Evolutionary conservation across 208 protist species (phyloP).

Genomic region (Acanthamoeba polyphaga): DNA sequence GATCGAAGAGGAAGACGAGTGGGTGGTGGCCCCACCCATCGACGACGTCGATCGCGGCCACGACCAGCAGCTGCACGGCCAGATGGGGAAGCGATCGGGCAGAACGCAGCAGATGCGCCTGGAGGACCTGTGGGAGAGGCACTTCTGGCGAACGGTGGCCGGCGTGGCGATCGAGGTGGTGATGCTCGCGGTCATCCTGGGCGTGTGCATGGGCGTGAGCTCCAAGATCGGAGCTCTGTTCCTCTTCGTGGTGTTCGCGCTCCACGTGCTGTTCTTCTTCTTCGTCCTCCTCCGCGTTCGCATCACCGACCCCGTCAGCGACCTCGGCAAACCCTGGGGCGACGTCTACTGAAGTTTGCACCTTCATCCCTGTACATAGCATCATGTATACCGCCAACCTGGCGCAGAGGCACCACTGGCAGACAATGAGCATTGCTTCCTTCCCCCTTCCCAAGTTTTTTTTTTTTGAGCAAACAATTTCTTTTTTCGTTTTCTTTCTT

Average conservation of each 20-base stretch:
- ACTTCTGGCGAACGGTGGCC: conserved; percentile 24
- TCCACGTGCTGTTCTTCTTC: conserved; percentile 52
- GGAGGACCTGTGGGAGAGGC: not conserved
- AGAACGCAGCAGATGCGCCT: not conserved
- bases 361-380: not conserved
- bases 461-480: too few relatives aligned
- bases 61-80: not conserved
- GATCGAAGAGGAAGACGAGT: not conserved
- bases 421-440: too few relatives aligned
- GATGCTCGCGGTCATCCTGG: conserved; percentile 12
- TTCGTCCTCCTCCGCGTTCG: not conserved
- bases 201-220: not conserved
- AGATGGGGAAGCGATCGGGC: not conserved
- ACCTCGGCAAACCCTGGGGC: conserved; percentile 16
- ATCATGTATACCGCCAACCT: not conserved
- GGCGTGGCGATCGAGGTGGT: not conserved
- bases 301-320: not conserved
- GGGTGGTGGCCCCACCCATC: not conserved
- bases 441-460: too few relatives aligned
- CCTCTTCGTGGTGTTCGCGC: conserved; percentile 41
- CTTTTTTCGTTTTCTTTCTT: not conserved
- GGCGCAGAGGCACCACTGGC: not conserved
- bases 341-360: not conserved
- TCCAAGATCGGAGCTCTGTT: conserved; percentile 39
- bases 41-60: not conserved